Evolutionary conservation across 257 asterid species (phyloP).

Genomic region (Solanum pimpinellifolium): DNA sequence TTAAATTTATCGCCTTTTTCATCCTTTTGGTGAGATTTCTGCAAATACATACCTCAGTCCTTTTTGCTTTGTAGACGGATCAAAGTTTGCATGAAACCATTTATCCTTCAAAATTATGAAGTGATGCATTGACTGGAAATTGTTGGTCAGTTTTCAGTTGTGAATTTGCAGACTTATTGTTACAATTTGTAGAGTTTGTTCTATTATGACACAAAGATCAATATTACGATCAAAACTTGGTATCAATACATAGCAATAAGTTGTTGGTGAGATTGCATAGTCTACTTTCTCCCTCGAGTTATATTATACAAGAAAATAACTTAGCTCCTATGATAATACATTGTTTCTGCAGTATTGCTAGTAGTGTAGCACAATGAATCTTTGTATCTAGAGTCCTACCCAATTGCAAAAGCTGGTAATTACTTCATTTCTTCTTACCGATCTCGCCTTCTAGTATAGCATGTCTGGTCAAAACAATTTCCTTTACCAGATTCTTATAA

Average conservation of each 20-base stretch:
- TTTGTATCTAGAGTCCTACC: not conserved
- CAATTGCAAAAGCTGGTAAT: not conserved
- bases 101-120: not conserved
- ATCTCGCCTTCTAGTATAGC: conserved; percentile 80
- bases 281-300: not conserved
- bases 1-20: not conserved
- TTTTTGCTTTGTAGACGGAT: not conserved
- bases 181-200: not conserved
- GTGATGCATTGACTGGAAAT: not conserved
- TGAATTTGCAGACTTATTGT: not conserved
- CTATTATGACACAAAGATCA: not conserved
- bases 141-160: not conserved
- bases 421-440: conserved; percentile 28
- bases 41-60: not conserved
- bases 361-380: not conserved
- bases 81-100: not conserved
- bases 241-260: not conserved
- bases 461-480: conserved; percentile 78
- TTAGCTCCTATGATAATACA: not conserved
- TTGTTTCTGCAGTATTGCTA: not conserved
- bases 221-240: not conserved
- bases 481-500: conserved; percentile 80
- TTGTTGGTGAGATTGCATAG: not conserved
- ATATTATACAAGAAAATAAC: not conserved
- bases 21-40: not conserved